Percentiles rank a stretch among this genome's conserved stretches.
phyloP scores from a whole-genome alignment of 768 basidiomycete species.

The Xerocomellus dryophilus region DNA sequence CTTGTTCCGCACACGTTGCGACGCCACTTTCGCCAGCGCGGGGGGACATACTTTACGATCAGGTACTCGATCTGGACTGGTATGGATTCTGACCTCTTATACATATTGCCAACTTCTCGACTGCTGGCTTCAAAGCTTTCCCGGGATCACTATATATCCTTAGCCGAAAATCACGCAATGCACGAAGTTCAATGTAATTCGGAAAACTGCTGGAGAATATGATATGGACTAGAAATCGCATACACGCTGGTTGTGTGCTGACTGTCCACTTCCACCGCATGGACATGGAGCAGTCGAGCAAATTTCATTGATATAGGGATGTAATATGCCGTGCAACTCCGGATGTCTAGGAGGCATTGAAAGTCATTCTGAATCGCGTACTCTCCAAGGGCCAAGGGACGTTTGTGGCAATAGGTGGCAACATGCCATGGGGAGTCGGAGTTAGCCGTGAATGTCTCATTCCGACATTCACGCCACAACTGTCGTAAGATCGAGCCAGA shows the following conservation, averaged over 20 bases:
- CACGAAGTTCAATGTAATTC: not conserved
- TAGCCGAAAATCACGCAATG: not conserved
- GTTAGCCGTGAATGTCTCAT: not conserved
- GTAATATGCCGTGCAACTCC: not conserved
- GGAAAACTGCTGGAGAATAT: not conserved
- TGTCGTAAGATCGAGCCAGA: conserved; percentile 5
- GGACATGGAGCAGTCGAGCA: not conserved
- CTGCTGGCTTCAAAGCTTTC: not conserved
- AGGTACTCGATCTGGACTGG: not conserved
- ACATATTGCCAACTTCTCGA: not conserved
- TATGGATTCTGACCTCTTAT: not conserved
- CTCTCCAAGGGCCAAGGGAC: not conserved
- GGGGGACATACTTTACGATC: not conserved
- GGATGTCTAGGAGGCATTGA: not conserved
- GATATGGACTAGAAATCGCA: not conserved
- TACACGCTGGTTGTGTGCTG: not conserved
- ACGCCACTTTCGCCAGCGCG: not conserved
- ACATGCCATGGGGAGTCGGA: no score
- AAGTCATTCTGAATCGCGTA: not conserved
- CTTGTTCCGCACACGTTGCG: not conserved
- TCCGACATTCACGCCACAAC: not conserved
- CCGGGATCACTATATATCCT: not conserved
- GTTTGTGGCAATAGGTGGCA: not conserved
- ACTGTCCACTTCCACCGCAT: not conserved
- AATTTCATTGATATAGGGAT: not conserved